Evolutionary conservation across 2,329 filamentous ascomycete genomes (phyloP), one percentile per base, ranked within the genome.

Genomic region (Ophiobolus disseminans): DNA sequence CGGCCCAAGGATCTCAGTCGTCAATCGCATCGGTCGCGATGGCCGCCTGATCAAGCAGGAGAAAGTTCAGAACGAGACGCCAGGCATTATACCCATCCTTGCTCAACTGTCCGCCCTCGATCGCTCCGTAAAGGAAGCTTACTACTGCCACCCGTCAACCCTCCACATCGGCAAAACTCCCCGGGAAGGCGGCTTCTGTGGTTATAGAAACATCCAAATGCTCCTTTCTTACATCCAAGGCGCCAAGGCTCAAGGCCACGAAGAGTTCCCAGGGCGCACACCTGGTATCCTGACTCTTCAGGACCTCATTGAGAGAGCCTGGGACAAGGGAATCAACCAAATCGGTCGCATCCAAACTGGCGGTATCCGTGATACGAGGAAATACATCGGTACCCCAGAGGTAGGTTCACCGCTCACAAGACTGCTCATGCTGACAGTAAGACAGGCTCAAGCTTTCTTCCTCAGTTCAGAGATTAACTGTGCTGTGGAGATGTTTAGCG

Each of bases 191-290:
- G 89, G 91, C 5, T 97, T 97, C 69, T 97, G 93, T 68, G 93
- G 93, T 3, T 97, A 97, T 69, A 84, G 93, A 31, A 97, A 96
- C 66, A 95, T 96, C 23, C 94, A 97, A 70, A 95, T 95, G 86
- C 74, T 97, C 59, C 77, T 88, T 11, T 93, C 91, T 0, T 92
- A 90, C 68, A 84, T 97, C 16, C 83, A 86, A 49, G 82, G 81
- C 7, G 75, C 83, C 1, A 70, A 76, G 30, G 78, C 78, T 10
- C 73, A 78, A 10, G 89, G 88, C 0, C 73, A 81, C 51, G 78
- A 86, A 31, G 73, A 77, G 38, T 89, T 96, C 50, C 72, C 77
- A 1, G 76, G 77, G 4, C 77, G 66, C 3, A 76, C 92, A 5
- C 93, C 94, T 0, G 86, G 85, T 2, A 89, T 97, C 21, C 83